These are phyloP conservation scores for Phytophthora ramorum DNA, from an alignment of 352 stramenopile genomes.

Conservation along the genomic window DNA sequence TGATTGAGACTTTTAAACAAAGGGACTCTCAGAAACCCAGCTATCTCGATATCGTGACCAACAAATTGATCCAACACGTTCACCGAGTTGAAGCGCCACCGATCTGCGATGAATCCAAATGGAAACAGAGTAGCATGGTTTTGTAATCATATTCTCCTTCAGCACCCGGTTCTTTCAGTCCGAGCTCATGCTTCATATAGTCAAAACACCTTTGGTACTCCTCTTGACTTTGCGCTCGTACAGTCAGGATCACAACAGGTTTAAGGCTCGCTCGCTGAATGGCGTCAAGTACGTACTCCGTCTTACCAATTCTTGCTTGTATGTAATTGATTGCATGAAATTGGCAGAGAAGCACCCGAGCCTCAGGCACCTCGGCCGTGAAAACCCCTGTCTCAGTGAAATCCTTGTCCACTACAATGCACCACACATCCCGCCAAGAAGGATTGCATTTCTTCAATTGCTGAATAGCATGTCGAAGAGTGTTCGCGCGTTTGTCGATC, in stretches of 20 bases:
- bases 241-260: neutral
- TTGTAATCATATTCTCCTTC: no score
- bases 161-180: no score
- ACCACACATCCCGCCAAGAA: conserved; percentile 3
- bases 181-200: neutral
- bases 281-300: neutral
- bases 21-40: no score
- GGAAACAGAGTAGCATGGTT: no score
- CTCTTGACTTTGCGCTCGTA: neutral
- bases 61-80: no score
- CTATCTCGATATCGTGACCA: no score
- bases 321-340: conserved; percentile 24
- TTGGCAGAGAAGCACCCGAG: conserved; percentile 22
- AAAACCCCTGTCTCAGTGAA: conserved; percentile 19
- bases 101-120: no score
- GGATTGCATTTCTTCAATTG: conserved; percentile 22
- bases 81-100: no score
- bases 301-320: neutral
- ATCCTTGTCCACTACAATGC: conserved; percentile 28
- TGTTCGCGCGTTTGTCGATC: neutral
- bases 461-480: neutral
- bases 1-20: no score
- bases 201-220: neutral
- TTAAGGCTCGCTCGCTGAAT: neutral
- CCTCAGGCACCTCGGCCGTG: neutral